A percentile compares a stretch with the other conserved stretches of the same genome.
Conservation (phyloP, 495 filamentous ascomycete species). For the Hypoxylon lienhwacheense region DNA sequence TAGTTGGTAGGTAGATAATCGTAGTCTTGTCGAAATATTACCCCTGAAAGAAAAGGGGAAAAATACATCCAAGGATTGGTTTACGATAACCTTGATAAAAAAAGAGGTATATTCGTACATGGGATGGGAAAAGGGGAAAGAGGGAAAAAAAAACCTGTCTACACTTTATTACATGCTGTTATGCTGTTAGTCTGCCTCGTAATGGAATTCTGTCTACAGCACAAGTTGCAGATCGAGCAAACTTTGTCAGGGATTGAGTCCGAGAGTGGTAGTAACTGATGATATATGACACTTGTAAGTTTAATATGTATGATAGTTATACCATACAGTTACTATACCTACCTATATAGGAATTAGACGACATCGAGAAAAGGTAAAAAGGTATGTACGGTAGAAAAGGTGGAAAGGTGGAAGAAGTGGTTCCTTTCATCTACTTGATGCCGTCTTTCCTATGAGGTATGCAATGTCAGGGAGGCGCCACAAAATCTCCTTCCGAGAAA, state of each 20-base stretch:
- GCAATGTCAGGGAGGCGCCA: constrained; percentile 24
- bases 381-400: too few relatives aligned
- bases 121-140: neutral
- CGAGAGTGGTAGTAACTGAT: constrained; percentile 10
- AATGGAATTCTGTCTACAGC: constrained; percentile 20
- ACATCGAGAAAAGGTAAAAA: too few relatives aligned
- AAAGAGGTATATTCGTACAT: neutral
- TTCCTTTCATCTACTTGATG: constrained; percentile 34
- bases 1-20: neutral
- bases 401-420: constrained; percentile 14
- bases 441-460: constrained; percentile 28
- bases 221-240: constrained; percentile 10
- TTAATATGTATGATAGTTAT: neutral
- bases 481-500: constrained; percentile 27
- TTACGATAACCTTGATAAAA: neutral
- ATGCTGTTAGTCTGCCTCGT: constrained; percentile 15
- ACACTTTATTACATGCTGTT: too few relatives aligned
- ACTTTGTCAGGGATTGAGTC: constrained; percentile 12
- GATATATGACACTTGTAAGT: constrained; percentile 1
- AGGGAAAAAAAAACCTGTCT: constrained; percentile 2
- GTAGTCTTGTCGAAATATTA: neutral
- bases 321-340: neutral
- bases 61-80: constrained; percentile 4
- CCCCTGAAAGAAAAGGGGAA: too few relatives aligned
- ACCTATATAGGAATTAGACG: too few relatives aligned